Conservation (phyloP, 2,329 filamentous ascomycete genomes). For the Cercospora berteroae region DNA sequence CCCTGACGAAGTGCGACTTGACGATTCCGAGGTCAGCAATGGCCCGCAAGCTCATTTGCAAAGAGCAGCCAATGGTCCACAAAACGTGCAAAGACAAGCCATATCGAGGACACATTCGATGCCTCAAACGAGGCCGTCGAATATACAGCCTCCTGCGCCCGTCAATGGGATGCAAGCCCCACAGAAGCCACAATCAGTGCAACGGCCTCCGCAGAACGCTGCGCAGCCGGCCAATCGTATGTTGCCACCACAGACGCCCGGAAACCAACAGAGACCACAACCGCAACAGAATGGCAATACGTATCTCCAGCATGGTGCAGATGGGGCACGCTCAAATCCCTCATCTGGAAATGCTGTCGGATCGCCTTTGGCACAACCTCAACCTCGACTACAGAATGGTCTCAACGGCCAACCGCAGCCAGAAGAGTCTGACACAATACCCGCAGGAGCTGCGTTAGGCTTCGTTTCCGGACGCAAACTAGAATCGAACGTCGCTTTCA, state of each 20-base stretch:
- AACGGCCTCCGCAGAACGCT: slow-evolving; percentile 24
- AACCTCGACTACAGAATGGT: slow-evolving; percentile 21
- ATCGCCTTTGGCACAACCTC: slow-evolving; percentile 33
- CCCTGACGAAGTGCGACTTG: slow-evolving; percentile 71
- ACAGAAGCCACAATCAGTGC: slow-evolving; percentile 27
- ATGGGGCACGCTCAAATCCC: slow-evolving; percentile 32
- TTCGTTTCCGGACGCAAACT: slow-evolving; percentile 48
- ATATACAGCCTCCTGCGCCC: slow-evolving; percentile 29
- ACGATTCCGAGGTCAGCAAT: slow-evolving; percentile 31
- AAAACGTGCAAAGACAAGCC: slow-evolving; percentile 27
- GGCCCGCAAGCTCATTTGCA: slow-evolving; percentile 24
- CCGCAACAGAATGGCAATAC: slow-evolving; percentile 18
- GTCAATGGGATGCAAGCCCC: slow-evolving; percentile 26
- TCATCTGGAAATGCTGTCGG: slow-evolving; percentile 33
- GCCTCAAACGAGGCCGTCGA: slow-evolving; percentile 34
- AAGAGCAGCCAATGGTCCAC: slow-evolving; percentile 20
- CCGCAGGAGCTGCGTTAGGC: slow-evolving; percentile 40
- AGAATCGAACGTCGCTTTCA: slow-evolving; percentile 42
- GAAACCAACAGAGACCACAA: slow-evolving; percentile 31
- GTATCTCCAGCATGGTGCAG: slow-evolving; percentile 19
- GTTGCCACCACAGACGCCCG: slow-evolving; percentile 33
- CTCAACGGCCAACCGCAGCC: background rate
- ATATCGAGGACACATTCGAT: slow-evolving; percentile 35
- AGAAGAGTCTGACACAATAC: slow-evolving; percentile 27
- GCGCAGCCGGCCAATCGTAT: slow-evolving; percentile 28